Base-by-base conservation (phyloP, 2,329 filamentous ascomycete genomes). In the Penicillium vulpinum region DNA sequence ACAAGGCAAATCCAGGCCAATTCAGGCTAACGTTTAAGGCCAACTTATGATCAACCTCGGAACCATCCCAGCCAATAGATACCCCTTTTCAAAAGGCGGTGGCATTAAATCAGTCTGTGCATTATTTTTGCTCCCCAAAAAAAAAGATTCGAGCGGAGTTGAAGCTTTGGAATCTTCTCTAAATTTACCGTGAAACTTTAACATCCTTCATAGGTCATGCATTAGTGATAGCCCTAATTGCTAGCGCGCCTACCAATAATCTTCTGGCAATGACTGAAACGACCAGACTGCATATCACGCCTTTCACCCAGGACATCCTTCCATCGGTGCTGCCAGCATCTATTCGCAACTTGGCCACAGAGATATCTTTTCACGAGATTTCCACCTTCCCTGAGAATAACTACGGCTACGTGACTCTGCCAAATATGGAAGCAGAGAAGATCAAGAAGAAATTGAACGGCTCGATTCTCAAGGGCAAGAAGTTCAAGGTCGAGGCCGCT, bases 391-490 rank as follows among this genome's bases (percentile, higher is more conserved):
- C 93, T 15, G 94, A 99, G 63, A 89, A 86, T 71, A 88, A 85
- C 51, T 99, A 91, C 85, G 94, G 93, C 54, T 99, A 90, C 77
- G 81, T 97, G 58, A 92, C 95, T 45, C 77, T 99, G 36, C 92
- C 92, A 0, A 77, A 73, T 3, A 84, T 85, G 75, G 92, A 96
- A 63, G 94, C 93, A 10, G 89, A 93, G n/a, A 96, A 92, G 74
- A 77, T 97, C 52, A 91, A 88, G 78, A 93, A 89, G 77, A 97
- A 94, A 78, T 82, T 97, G 48, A 90, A 96, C 79, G 93, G 93
- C 31, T 85, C 88, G 2, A 88, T 90, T 24, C 77, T 99, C 55
- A 94, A 89, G 71, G 94, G 94, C 9, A 81, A 82, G 58, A 97
- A 96, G 75, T 85, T 97, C 67, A 86, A 86, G 57, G 85, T 99